Base-by-base conservation (phyloP, 306 rosid genomes). In the Pyrus bretschneideri region DNA sequence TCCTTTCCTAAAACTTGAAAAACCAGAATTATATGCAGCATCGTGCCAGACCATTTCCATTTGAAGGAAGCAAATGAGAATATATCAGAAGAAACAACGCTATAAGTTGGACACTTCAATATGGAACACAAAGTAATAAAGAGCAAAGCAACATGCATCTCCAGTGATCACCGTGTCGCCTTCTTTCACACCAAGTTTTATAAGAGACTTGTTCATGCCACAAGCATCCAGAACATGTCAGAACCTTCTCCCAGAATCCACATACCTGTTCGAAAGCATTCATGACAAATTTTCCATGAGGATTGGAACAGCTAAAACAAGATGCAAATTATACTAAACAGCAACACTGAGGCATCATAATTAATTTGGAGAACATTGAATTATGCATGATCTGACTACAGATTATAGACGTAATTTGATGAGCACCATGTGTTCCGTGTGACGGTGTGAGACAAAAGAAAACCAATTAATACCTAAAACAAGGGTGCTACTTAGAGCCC, bases 151-250 rank as follows among this genome's bases (percentile, higher is more conserved):
- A 80, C 81, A 66, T 54, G 90, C 97, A 95, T 87, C 97, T 81
- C 93, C 97, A 68, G 87, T 69, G 61, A 92, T 72, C 81, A 95
- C 97, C 0, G 85, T 89, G 92, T 95, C 92, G 7, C 97, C 97
- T 84, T 95, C 97, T 85, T 87, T 90, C 65, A 92, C 86, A 19
- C 97, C 97, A 72, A 46, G 90, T 88, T 92, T 90, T 81, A 60
- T 80, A 54, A 95, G 97, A 83, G 96, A 89, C 81, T 92, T 92
- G 61, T 85, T 83, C 79, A 90, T 96, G 77, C 97, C 97, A 82
- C 92, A 92, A 76, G 99, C 99, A 76, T 95, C 97, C 73, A 92
- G 91, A 76, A 90, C 97, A 87, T 92, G 95, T 79, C 92, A 93
- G 83, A 95, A 95, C 80, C 99, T 92, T 89, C 80, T 95, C 66